phyloP scores from a whole-genome alignment of 2,329 filamentous ascomycete genomes.

The Dendrostoma leiphaemia region DNA sequence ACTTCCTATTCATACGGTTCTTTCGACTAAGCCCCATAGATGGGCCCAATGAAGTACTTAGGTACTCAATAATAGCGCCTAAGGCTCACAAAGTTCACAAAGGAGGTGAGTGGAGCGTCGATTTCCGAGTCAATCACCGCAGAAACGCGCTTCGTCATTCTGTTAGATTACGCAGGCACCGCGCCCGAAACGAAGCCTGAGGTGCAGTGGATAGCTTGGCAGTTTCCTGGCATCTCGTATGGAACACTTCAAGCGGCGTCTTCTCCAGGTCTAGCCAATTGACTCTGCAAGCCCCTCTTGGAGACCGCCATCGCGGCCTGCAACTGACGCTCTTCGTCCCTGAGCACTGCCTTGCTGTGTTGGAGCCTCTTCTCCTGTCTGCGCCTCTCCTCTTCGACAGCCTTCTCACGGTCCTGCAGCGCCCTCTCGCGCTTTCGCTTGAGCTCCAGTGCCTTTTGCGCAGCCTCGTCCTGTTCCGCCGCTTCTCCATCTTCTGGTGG shows the following conservation, averaged over 20 bases:
- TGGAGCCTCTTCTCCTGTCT: constrained; percentile 58
- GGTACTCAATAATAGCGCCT: no score
- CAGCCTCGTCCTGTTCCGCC: constrained; percentile 50
- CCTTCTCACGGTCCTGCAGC: constrained; percentile 60
- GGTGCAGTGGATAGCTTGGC: no score
- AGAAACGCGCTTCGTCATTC: no score
- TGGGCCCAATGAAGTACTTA: no score
- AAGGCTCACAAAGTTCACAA: no score
- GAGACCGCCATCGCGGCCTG: constrained; percentile 67
- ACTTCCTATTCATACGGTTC: no score
- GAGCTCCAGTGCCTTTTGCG: constrained; percentile 47
- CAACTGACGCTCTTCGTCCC: constrained; percentile 67
- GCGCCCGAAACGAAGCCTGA: no score
- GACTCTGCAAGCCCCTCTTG: constrained; percentile 63
- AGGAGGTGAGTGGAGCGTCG: no score
- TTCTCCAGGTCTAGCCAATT: constrained; percentile 37
- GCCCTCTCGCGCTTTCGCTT: constrained; percentile 63
- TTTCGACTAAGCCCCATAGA: no score
- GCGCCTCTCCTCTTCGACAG: constrained; percentile 62
- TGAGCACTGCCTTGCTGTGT: constrained; percentile 57
- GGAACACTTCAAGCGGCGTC: not conserved
- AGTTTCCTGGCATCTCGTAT: no score
- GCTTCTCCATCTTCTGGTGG: constrained; percentile 45
- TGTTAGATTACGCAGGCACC: no score
- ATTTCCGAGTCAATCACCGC: no score